Percentiles rank a stretch among this genome's conserved stretches.
phyloP scores from a whole-genome alignment of 768 basidiomycete genomes.

The Boletus sp. region DNA sequence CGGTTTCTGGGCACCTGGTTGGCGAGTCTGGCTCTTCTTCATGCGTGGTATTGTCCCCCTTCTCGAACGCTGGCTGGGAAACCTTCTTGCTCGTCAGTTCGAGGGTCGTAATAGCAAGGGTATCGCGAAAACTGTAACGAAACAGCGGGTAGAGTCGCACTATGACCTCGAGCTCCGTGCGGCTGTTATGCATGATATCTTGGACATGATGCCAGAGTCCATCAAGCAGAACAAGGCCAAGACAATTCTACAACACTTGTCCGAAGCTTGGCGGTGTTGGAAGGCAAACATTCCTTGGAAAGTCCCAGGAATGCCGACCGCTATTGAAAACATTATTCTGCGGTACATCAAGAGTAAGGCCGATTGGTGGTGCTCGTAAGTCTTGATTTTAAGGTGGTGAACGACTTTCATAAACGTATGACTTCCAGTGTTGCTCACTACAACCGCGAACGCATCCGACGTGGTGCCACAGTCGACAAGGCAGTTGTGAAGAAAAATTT shows the following conservation, averaged over 20 bases:
- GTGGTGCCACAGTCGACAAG: conserved; percentile 96
- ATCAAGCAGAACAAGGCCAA: conserved; percentile 99
- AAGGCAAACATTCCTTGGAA: conserved; percentile 99
- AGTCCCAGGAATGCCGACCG: conserved; percentile 98
- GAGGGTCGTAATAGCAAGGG: conserved; percentile 97
- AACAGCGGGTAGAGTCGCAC: conserved; percentile 98
- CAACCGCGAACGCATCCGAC: conserved; percentile 95
- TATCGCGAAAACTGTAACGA: conserved; percentile 96
- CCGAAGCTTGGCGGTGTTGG: conserved; percentile 98
- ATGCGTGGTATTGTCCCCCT: conserved; percentile 98
- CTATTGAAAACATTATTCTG: conserved; percentile 98
- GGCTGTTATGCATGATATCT: conserved; percentile 99
- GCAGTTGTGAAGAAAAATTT: conserved; percentile 99
- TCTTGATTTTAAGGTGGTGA: conserved; percentile 7
- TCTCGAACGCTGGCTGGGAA: conserved; percentile 96
- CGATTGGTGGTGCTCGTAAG: conserved; percentile 96
- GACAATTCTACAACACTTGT: conserved; percentile 96
- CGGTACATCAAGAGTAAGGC: conserved; percentile 99
- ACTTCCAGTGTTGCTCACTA: conserved; percentile 84
- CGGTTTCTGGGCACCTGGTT: conserved; percentile 99
- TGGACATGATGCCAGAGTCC: conserved; percentile 99
- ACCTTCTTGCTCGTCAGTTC: conserved; percentile 95
- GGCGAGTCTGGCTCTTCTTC: conserved; percentile 99
- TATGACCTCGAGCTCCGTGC: conserved; percentile 97
- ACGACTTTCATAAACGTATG: not conserved